Conservation (phyloP, 805 yeast genomes). For the Candida peoriensis region DNA sequence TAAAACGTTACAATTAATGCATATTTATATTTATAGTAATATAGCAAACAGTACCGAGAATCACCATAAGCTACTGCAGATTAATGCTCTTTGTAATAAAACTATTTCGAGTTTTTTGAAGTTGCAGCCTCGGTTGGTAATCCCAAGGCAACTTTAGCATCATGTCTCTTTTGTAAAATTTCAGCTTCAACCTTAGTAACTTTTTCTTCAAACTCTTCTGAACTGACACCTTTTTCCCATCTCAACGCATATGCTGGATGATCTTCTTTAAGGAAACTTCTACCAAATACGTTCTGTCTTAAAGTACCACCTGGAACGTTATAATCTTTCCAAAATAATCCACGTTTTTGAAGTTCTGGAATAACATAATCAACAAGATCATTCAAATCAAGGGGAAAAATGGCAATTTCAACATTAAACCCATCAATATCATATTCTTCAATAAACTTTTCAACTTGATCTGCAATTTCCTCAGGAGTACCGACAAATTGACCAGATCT, state of each 20-base stretch:
- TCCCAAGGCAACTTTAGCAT: not conserved
- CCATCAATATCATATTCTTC: constrained; percentile 37
- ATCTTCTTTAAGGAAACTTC: constrained; percentile 6
- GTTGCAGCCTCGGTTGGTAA: no score
- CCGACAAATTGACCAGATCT: constrained; percentile 31
- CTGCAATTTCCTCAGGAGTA: constrained; percentile 32
- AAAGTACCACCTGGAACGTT: constrained; percentile 23
- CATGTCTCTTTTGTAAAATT: not conserved
- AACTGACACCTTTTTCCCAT: constrained; percentile 15
- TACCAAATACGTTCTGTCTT: constrained; percentile 7
- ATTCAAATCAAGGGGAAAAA: constrained; percentile 31
- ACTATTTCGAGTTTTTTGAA: no score
- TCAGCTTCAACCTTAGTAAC: not conserved
- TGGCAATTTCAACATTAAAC: constrained; percentile 33
- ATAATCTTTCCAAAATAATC: constrained; percentile 33
- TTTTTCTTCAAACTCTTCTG: constrained; percentile 21
- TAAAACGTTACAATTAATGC: no score
- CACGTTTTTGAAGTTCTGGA: constrained; percentile 31
- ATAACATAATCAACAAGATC: constrained; percentile 32
- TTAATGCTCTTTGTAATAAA: no score
- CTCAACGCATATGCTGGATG: constrained; percentile 10
- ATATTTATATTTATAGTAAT: no score
- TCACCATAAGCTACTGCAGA: no score
- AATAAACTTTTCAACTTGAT: constrained; percentile 34
- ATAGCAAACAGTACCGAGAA: no score